phyloP scores from a whole-genome alignment of 1,284 basidiomycete genomes.

The Heterobasidion annosum region DNA sequence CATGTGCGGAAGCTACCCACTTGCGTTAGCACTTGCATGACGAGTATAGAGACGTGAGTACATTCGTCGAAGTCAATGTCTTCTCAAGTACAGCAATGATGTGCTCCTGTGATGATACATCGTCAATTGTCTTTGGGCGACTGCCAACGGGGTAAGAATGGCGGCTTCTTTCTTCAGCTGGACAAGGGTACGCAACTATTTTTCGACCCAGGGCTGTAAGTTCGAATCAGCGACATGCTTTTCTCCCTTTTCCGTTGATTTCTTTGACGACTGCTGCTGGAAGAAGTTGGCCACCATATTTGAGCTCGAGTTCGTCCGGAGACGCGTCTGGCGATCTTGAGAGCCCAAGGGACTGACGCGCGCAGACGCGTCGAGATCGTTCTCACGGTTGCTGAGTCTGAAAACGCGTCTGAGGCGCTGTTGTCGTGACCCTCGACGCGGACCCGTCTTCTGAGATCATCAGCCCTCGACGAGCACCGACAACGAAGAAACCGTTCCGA shows the following conservation, averaged over 20 bases:
- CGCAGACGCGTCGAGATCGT: constrained; percentile 5
- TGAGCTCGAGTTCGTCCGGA: not conserved
- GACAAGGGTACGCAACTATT: constrained; percentile 58
- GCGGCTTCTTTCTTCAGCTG: not conserved
- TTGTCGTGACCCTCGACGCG: not conserved
- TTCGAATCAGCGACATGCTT: constrained; percentile 44
- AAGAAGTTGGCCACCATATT: constrained; percentile 42
- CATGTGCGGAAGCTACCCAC: constrained; percentile 90
- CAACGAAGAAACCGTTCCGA: not conserved
- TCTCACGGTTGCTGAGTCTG: not conserved
- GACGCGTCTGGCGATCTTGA: not conserved
- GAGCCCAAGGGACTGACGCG: not conserved
- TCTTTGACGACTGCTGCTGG: constrained; percentile 26
- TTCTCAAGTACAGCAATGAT: constrained; percentile 90
- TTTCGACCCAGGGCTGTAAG: constrained; percentile 95
- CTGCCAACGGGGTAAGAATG: constrained; percentile 29
- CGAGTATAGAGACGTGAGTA: constrained; percentile 26
- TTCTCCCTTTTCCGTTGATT: constrained; percentile 24
- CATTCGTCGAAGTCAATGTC: constrained; percentile 88
- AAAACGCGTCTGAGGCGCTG: constrained; percentile 4
- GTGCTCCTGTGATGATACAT: constrained; percentile 95
- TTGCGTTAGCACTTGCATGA: constrained; percentile 1
- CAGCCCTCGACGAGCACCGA: not conserved
- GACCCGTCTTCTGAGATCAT: not conserved
- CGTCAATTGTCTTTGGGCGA: constrained; percentile 96